Evolutionary conservation across 2,329 filamentous ascomycete genomes (phyloP), one percentile per base, ranked within the genome.

Genomic region (Fusarium coicis): DNA sequence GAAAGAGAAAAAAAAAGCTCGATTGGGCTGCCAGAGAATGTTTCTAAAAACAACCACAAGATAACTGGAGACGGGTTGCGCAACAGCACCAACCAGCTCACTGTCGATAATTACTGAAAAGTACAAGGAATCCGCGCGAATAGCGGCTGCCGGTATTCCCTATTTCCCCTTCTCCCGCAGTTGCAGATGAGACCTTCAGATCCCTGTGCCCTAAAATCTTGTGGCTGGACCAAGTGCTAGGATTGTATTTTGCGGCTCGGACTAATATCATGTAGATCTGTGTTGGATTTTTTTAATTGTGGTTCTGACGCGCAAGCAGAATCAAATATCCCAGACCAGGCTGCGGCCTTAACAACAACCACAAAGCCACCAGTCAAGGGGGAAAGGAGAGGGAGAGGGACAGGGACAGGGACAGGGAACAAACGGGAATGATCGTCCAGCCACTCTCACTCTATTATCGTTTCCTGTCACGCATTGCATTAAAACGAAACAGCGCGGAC

Each of bases 301-400:
- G 66, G 66, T 65, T 64, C 66, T 70, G 66, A 69, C 66, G 66
- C 66, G 66, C 66, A 69, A 69, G 66, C 66, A 66, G 55, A 65
- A 68, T 68, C 59, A 64, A 69, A 28, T 50, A 69, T 58, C 66
- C 42, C 66, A 64, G 66, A 46, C 66, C 66, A 69, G 36, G 66
- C 19, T 55, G 39, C 42, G 66, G 52, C 56, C 66, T 53, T 52
- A 44, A 57, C 65, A 44, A 40, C 47, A 12, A 39, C 28, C 28
- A 40, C 34, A 52, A 58, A 67, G 32, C 19, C 30, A 26, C 32
- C 23, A 28, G 37, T 55, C 53, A 53, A 53, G 46, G 63, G 62
- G 30, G 15, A 16, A 39, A 11, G 23, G 36, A 40, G 47, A 59
- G 50, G 63, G 44, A 64, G 23, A 37, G 34, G 23, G n/a, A n/a